Evolutionary conservation across 1,284 basidiomycete genomes (phyloP).

Genomic region (Xerocomus nothofagi): DNA sequence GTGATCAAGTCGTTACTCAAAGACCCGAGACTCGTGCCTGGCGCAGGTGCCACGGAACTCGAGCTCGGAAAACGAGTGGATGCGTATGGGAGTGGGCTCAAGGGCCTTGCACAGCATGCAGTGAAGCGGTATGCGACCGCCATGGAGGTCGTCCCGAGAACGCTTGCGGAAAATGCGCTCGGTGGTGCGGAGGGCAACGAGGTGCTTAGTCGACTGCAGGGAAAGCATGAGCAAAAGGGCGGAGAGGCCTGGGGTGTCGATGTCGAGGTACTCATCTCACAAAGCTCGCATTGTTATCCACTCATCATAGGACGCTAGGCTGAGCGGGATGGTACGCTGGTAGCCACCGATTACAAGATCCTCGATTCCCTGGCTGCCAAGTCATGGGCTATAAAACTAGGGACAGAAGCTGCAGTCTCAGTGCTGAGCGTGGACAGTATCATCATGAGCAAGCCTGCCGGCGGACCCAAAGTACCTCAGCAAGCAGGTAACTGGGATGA

Average conservation of each 20-base stretch:
- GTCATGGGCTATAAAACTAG: constrained; percentile 85
- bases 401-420: constrained; percentile 91
- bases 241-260: constrained; percentile 87
- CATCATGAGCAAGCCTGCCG: constrained; percentile 95
- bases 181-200: constrained; percentile 93
- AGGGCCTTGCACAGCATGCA: constrained; percentile 92
- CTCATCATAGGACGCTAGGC: constrained; percentile 43
- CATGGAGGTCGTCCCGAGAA: constrained; percentile 91
- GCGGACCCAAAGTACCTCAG: constrained; percentile 82
- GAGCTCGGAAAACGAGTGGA: constrained; percentile 87
- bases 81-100: constrained; percentile 84
- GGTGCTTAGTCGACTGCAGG: constrained; percentile 85
- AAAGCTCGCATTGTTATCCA: not conserved
- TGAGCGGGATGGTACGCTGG: constrained; percentile 74
- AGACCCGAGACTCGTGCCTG: constrained; percentile 89
- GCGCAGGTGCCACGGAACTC: constrained; percentile 93
- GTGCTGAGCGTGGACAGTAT: constrained; percentile 97
- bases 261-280: constrained; percentile 66
- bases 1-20: constrained; percentile 94
- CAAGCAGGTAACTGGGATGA: constrained; percentile 84
- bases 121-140: constrained; percentile 91
- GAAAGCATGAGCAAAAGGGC: constrained; percentile 77
- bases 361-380: constrained; percentile 87
- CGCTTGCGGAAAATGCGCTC: constrained; percentile 92
- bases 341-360: constrained; percentile 64